Percentiles rank a stretch among this genome's conserved stretches.
Evolutionary conservation across 768 basidiomycete species (phyloP).

Genomic region (Agaricus blazei): DNA sequence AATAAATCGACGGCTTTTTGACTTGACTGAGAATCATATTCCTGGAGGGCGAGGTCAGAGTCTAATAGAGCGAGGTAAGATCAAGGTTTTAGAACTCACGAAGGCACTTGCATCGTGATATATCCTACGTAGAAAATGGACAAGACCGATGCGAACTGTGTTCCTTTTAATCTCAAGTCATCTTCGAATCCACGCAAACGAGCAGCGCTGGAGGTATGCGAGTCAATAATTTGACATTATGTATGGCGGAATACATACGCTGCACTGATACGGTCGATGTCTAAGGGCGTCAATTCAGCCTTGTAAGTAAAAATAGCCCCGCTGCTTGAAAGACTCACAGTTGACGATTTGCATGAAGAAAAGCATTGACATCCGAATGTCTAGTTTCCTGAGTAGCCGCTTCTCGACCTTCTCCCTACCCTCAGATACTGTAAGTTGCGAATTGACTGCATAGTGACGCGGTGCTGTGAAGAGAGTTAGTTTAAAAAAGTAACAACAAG

Average conservation of each 20-base stretch:
- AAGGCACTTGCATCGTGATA: conserved; percentile 68
- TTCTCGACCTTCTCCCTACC: conserved; percentile 24
- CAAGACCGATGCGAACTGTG: conserved; percentile 56
- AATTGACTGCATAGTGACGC: too few relatives aligned
- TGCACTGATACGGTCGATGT: conserved; percentile 71
- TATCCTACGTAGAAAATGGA: conserved; percentile 66
- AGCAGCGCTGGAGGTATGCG: conserved; percentile 41
- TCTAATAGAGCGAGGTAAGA: background rate
- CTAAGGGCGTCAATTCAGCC: conserved; percentile 12
- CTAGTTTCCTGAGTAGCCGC: conserved; percentile 41
- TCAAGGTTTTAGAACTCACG: conserved; percentile 28
- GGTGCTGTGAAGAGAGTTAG: too few relatives aligned
- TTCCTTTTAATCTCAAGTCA: conserved; percentile 51
- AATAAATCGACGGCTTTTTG: conserved; percentile 59
- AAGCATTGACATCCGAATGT: conserved; percentile 46
- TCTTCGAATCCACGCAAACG: conserved; percentile 60
- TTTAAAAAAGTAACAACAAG: background rate
- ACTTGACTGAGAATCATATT: conserved; percentile 66
- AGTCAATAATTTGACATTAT: background rate
- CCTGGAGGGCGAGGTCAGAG: conserved; percentile 24
- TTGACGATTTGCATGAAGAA: conserved; percentile 43
- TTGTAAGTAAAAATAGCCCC: background rate
- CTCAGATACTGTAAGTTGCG: conserved; percentile 19
- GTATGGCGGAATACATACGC: conserved; percentile 32
- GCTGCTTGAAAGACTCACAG: conserved; percentile 20